Percentiles rank a stretch among this genome's conserved stretches.
Evolutionary conservation across 306 rosid genomes (phyloP).

Genomic region (Fagus crenata): DNA sequence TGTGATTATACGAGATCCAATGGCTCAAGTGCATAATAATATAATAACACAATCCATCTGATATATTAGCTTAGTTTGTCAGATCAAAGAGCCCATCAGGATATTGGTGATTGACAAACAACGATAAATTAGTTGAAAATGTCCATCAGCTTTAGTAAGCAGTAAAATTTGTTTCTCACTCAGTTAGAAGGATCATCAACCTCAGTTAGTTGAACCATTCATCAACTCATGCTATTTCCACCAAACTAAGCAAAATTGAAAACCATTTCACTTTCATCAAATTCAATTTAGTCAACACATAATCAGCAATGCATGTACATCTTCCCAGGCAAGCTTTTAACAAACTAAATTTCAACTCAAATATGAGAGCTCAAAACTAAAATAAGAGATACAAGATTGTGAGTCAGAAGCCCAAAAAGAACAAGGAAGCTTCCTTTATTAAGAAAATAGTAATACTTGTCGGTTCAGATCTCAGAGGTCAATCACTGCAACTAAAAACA

Average conservation of each 20-base stretch:
- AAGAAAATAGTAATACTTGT: neutral
- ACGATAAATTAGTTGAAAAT: neutral
- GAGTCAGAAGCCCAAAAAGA: neutral
- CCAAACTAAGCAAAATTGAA: neutral
- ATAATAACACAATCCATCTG: neutral
- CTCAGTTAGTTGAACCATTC: neutral
- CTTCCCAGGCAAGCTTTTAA: neutral
- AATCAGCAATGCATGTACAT: neutral
- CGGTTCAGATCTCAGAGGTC: neutral
- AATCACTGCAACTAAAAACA: neutral
- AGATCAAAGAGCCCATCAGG: neutral
- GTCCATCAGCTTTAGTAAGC: constrained; percentile 1
- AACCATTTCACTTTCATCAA: neutral
- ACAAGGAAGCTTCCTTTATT: neutral
- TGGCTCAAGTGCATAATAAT: neutral
- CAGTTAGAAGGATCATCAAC: neutral
- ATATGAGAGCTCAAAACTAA: neutral
- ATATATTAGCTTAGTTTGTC: neutral
- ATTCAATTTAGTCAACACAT: neutral
- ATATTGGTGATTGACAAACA: neutral
- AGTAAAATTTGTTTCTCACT: neutral
- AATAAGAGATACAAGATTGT: neutral
- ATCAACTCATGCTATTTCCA: neutral
- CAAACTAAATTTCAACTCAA: neutral
- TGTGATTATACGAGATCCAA: neutral